Percentiles rank a stretch among this genome's conserved stretches.
Evolutionary conservation across 192 early-diverging fungal species (phyloP).

Genomic region (Coemansia sp.): DNA sequence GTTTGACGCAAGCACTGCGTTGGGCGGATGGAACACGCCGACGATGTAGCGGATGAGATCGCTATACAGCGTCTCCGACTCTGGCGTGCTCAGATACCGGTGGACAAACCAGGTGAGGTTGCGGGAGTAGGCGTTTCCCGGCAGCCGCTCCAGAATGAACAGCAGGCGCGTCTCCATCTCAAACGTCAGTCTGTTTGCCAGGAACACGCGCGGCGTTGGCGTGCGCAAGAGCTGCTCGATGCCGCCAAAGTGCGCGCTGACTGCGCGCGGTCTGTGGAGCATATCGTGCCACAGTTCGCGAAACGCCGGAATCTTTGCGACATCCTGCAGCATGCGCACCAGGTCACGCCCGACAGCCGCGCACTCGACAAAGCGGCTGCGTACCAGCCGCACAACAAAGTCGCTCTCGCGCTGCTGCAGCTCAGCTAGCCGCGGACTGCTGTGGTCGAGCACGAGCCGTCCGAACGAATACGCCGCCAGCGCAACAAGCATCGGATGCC

Average conservation of each 20-base stretch:
- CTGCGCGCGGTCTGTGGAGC: conserved; percentile 50
- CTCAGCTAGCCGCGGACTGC: conserved; percentile 12
- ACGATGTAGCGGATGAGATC: conserved; percentile 78
- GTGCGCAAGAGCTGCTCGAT: conserved; percentile 59
- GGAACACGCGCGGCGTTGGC: conserved; percentile 62
- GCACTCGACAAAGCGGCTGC: conserved; percentile 63
- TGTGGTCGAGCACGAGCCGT: conserved; percentile 61
- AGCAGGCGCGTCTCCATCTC: conserved; percentile 70
- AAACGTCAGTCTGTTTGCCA: conserved; percentile 62
- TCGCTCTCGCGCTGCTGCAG: conserved; percentile 55
- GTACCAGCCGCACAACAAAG: conserved; percentile 55
- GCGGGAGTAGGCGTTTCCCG: conserved; percentile 50
- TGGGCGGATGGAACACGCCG: conserved; percentile 71
- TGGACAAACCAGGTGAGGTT: conserved; percentile 70
- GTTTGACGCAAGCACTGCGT: conserved; percentile 65
- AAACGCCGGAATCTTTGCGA: conserved; percentile 58
- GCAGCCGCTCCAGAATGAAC: conserved; percentile 66
- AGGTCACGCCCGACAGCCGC: conserved; percentile 66
- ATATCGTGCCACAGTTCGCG: conserved; percentile 62
- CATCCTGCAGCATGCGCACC: conserved; percentile 65
- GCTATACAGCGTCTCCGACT: conserved; percentile 60
- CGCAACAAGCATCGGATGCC: conserved; percentile 33
- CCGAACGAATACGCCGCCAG: conserved; percentile 50
- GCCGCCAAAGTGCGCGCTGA: conserved; percentile 61
- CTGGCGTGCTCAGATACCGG: conserved; percentile 59